Conservation (phyloP, 805 yeast genomes). For the Candida sphagnicola region DNA sequence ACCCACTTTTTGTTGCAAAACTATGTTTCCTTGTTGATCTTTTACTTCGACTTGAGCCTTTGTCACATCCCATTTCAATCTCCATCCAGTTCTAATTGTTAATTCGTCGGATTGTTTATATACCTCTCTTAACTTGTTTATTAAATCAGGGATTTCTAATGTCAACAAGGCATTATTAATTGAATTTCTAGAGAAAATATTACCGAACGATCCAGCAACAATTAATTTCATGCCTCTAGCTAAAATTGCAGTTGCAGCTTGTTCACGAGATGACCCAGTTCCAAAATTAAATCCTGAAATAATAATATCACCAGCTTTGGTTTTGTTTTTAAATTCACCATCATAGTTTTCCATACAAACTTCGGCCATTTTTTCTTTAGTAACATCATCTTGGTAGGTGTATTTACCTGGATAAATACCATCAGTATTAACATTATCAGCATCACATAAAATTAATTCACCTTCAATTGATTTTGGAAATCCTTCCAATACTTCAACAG, state of each 20-base stretch:
- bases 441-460: constrained; percentile 91
- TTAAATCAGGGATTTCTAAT: constrained; percentile 85
- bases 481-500: constrained; percentile 78
- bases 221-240: constrained; percentile 92
- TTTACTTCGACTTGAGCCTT: constrained; percentile 75
- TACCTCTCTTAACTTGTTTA: constrained; percentile 68
- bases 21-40: constrained; percentile 57
- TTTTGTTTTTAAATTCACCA: constrained; percentile 76
- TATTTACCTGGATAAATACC: constrained; percentile 99
- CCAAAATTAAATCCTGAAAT: constrained; percentile 95
- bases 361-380: constrained; percentile 94
- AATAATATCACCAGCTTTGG: constrained; percentile 83
- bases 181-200: constrained; percentile 92
- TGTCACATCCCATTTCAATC: constrained; percentile 88
- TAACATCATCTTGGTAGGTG: constrained; percentile 96
- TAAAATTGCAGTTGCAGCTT: constrained; percentile 96
- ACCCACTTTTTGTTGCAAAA: constrained; percentile 85
- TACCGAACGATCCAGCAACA: constrained; percentile 96
- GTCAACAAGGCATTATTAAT: constrained; percentile 95
- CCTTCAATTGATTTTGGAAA: constrained; percentile 90
- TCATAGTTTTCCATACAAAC: constrained; percentile 99
- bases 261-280: constrained; percentile 98
- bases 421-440: constrained; percentile 95
- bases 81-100: constrained; percentile 94
- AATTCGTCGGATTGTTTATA: constrained; percentile 61